Evolutionary conservation across 176 grass and related monocot genomes (phyloP).

Genomic region (Bothriochloa decipiens): DNA sequence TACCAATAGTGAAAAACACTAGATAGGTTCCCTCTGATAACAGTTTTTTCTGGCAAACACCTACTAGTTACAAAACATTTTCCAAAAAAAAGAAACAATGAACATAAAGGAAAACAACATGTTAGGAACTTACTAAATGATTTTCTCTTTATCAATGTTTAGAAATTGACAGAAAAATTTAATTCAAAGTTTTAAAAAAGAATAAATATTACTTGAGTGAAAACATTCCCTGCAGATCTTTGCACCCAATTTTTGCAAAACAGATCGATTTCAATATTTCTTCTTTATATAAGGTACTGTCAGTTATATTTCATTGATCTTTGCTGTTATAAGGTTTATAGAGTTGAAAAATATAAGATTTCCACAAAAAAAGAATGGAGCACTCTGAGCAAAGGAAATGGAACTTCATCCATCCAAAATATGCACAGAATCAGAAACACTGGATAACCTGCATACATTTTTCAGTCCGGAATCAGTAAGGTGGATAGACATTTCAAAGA

Average conservation of each 20-base stretch:
- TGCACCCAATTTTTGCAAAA: slow-evolving; percentile 7
- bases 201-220: neutral
- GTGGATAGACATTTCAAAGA: slow-evolving; percentile 75
- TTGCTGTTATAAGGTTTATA: neutral
- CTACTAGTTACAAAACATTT: neutral
- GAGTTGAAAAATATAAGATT: slow-evolving; percentile 10
- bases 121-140: neutral
- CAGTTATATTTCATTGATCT: neutral
- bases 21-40: neutral
- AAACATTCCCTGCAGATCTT: neutral
- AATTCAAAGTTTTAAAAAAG: neutral
- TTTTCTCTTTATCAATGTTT: slow-evolving; percentile 7
- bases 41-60: slow-evolving; percentile 12
- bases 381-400: slow-evolving; percentile 13
- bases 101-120: neutral
- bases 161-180: neutral
- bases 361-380: neutral
- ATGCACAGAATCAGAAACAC: slow-evolving; percentile 37
- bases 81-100: neutral
- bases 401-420: slow-evolving; percentile 22
- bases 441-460: slow-evolving; percentile 63
- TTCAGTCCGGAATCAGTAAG: slow-evolving; percentile 87
- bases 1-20: neutral
- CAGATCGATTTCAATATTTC: neutral
- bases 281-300: neutral